Base-by-base conservation (phyloP, 2,329 filamentous ascomycete genomes). In the Neurospora crassa region DNA sequence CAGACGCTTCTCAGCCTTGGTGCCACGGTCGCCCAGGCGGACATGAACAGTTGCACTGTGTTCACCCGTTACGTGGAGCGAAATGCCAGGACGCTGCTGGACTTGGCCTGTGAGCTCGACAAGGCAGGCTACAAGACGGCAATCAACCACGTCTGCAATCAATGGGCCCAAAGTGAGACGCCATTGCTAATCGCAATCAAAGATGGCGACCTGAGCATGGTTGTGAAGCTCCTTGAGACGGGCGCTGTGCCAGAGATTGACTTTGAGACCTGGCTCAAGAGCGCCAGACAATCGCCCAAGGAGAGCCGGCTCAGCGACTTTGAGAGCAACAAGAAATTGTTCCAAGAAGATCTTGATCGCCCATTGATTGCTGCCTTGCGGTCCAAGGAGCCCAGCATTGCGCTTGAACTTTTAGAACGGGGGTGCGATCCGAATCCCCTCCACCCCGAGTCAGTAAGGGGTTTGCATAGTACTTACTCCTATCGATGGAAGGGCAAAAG, bases 1-100 rank as follows among this genome's bases (percentile, higher is more conserved):
- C 82, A 85, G 67, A 84, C 87, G 0, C 84, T 96, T 10, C 80
- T 96, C 40, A 84, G 86, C 67, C 84, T 94, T 1, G 92, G 92
- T 1, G 92, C 92, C 1, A 91, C 90, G 0, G 89, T 86, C 42
- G 88, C 90, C 0, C 92, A 96, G 78, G 92, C 90, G 0, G 92
- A 95, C 74, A 78, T 87, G 43, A 81, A 86, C 10, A 86, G 89
- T 4, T 82, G 84, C 40, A 94, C 92, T 1, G 88, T 87, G 0
- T 84, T 96, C 72, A 88, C 93, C 72, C 87, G 88, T 72, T 87
- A 88, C 70, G 84, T 91, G 1, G 81, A 84, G n/a, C 79, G 82
- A 20, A 82, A 85, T 2, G 84, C 86, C 40, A 72, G 75, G 5
- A 81, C 84, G 12, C 76, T 88, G 11, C 77, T 90, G 2, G 83